phyloP scores from a whole-genome alignment of 2,329 filamentous ascomycete species.

The Sclerotinia subarctica region DNA sequence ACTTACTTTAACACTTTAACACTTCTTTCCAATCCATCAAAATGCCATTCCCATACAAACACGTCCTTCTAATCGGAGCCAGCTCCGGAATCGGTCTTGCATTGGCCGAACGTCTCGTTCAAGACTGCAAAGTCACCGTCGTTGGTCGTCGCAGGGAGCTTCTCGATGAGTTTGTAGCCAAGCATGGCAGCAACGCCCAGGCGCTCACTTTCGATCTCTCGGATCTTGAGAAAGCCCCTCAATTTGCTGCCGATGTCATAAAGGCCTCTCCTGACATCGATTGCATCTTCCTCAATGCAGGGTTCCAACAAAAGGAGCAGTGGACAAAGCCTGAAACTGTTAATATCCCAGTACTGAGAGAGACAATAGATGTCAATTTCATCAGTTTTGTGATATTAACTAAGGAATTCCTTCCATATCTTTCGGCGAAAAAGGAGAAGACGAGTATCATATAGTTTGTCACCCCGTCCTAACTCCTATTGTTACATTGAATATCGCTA shows the following conservation, averaged over 20 bases:
- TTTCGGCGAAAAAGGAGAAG: constrained; percentile 22
- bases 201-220: constrained; percentile 18
- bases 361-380: constrained; percentile 28
- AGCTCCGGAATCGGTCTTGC: constrained; percentile 52
- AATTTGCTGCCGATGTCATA: constrained; percentile 10
- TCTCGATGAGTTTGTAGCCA: constrained; percentile 40
- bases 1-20: too few relatives aligned
- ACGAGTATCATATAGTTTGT: constrained; percentile 29
- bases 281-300: constrained; percentile 37
- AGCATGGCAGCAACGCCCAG: not conserved
- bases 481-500: not conserved
- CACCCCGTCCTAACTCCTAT: too few relatives aligned
- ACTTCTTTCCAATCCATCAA: not conserved
- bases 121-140: constrained; percentile 49
- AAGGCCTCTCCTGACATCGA: constrained; percentile 29
- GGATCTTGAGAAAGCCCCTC: constrained; percentile 7
- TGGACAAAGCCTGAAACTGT: constrained; percentile 24
- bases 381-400: constrained; percentile 36
- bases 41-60: constrained; percentile 55
- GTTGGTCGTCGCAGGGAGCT: constrained; percentile 52
- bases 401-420: constrained; percentile 34
- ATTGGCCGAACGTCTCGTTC: constrained; percentile 45
- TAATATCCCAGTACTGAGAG: not conserved
- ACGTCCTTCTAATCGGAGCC: constrained; percentile 54
- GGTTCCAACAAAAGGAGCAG: constrained; percentile 28